Evolutionary conservation across 2,329 filamentous ascomycete genomes (phyloP), one percentile per base, ranked within the genome.

Genomic region (Grosmannia clavigera): DNA sequence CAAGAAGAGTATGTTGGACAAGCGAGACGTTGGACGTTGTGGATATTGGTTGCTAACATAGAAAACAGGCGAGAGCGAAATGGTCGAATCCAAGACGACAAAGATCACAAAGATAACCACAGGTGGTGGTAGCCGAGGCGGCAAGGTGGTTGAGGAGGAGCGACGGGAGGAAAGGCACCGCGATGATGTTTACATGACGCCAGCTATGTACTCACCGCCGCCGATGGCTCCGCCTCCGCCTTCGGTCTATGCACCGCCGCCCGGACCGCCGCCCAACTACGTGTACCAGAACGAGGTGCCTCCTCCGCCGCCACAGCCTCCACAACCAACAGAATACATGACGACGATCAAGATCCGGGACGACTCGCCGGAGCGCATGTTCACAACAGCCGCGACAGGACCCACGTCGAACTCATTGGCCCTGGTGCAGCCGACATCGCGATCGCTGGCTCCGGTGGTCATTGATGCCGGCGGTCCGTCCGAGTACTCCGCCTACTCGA

Each of bases 1-100:
- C 73, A 85, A 81, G 69, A 80, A 81, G 68, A 77, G 80, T 82
- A 63, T 58, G 22, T 46, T 4, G 14, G 22, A 12, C 12, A 22
- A 2, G 14, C 22, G 5, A 16, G 38, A 11, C 35, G 12, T 1
- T 40, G 38, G 38, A 16, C 12, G 11, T 29, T 31, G 10, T 5
- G 4, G 16, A 3, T 12, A 27, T 29, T 43, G 19, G 14, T 51
- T 46, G 33, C n/a, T 51, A 64, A 64, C 16, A 2, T 11, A 2
- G 33, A 57, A 61, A 9, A 61, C 57, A 60, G 60, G n/a, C 35
- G 62, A 63, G 5, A 40, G 40, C 1, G 62, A 63, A 10, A 25
- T 62, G 10, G 35, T 63, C 33, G 59, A 64, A 31, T 31, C 58
- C 48, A 62, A 59, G 51, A 64, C 60, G 16, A 64, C 57, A 40